Conservation (phyloP, 1,139 yeast species). For the Yamadazyma blattariae region DNA sequence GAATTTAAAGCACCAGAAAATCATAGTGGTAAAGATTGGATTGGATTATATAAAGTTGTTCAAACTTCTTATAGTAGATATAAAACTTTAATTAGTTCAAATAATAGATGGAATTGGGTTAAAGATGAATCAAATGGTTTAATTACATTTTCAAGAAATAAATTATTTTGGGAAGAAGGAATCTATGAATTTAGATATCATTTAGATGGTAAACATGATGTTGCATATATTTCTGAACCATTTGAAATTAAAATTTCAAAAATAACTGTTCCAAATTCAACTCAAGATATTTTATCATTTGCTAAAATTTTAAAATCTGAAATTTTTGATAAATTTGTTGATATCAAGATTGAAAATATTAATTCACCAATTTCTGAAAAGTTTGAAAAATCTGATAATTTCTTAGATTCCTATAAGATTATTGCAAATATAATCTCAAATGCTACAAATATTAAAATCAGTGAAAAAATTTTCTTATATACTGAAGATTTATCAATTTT, state of each 20-base stretch:
- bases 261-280: constrained; percentile 33
- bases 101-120: constrained; percentile 69
- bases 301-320: constrained; percentile 28
- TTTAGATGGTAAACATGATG: constrained; percentile 67
- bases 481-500: constrained; percentile 29
- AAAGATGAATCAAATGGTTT: constrained; percentile 38
- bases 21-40: constrained; percentile 61
- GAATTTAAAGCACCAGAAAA: constrained; percentile 55
- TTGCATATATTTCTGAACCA: constrained; percentile 65
- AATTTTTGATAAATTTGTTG: constrained; percentile 33
- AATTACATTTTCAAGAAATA: constrained; percentile 49
- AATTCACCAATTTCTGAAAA: constrained; percentile 25
- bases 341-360: constrained; percentile 23
- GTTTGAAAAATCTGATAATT: constrained; percentile 26
- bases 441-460: constrained; percentile 39
- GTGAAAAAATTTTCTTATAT: constrained; percentile 36
- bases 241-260: constrained; percentile 55
- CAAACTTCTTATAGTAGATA: constrained; percentile 60
- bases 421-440: constrained; percentile 34
- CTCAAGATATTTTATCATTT: constrained; percentile 21
- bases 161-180: constrained; percentile 68
- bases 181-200: constrained; percentile 78
- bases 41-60: constrained; percentile 68
- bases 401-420: constrained; percentile 30
- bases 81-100: constrained; percentile 60